Percentiles rank a stretch among this genome's conserved stretches.
Evolutionary conservation across 768 basidiomycete genomes (phyloP).

Genomic region (Trametes cinnabarina): DNA sequence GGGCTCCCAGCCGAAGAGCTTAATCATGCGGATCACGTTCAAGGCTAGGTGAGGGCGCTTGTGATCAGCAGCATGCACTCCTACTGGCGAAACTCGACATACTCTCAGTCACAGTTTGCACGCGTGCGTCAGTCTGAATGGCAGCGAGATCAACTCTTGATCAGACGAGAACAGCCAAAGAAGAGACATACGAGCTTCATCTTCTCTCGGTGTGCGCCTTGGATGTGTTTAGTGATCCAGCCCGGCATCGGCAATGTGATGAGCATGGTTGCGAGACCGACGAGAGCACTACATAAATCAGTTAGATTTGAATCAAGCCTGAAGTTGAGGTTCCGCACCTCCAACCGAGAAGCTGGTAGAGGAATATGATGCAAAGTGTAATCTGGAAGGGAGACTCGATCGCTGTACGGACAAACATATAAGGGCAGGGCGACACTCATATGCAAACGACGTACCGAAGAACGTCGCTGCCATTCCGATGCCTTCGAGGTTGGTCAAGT

Average conservation of each 20-base stretch:
- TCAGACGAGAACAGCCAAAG: not conserved
- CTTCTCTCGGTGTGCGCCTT: constrained; percentile 34
- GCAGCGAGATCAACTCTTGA: not conserved
- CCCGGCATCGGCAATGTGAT: constrained; percentile 44
- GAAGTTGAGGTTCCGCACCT: constrained; percentile 37
- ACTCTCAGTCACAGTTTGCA: constrained; percentile 46
- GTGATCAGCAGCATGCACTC: not conserved
- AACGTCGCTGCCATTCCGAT: not conserved
- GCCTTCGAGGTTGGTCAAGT: constrained; percentile 34
- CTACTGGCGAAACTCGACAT: not conserved
- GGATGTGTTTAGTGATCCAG: constrained; percentile 35
- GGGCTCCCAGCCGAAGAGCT: constrained; percentile 44
- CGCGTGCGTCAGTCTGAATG: constrained; percentile 44
- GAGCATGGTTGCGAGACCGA: constrained; percentile 41
- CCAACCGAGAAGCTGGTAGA: constrained; percentile 52
- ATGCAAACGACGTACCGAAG: constrained; percentile 36
- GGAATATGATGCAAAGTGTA: constrained; percentile 37
- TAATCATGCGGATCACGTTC: constrained; percentile 43
- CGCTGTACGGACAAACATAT: constrained; percentile 23
- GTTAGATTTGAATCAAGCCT: not conserved
- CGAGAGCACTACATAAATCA: constrained; percentile 28
- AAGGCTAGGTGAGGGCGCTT: constrained; percentile 34
- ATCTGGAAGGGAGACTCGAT: constrained; percentile 35
- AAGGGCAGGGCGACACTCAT: too few relatives aligned
- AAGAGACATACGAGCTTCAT: constrained; percentile 37